Evolutionary conservation across 2,329 filamentous ascomycete species (phyloP).

Genomic region (Dothiorella sarmentorum): DNA sequence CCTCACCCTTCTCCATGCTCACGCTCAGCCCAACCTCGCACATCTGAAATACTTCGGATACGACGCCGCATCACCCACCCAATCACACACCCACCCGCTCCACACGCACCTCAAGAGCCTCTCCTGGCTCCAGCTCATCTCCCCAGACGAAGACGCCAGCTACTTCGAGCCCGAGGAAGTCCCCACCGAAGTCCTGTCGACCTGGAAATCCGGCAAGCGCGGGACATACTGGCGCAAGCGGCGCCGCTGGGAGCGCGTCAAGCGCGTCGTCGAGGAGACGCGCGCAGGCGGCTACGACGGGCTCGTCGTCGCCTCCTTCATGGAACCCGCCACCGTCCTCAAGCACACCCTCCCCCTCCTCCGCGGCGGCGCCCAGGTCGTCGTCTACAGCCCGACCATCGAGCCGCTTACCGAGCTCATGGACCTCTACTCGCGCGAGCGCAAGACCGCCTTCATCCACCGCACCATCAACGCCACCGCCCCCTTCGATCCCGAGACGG

Average conservation of each 20-base stretch:
- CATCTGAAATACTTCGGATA: conserved; percentile 87
- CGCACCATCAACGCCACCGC: conserved; percentile 8
- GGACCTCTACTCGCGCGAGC: conserved; percentile 78
- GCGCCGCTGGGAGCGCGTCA: conserved; percentile 71
- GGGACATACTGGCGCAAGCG: conserved; percentile 87
- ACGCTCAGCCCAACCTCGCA: conserved; percentile 82
- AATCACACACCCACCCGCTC: conserved; percentile 67
- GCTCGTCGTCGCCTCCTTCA: conserved; percentile 74
- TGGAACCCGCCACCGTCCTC: conserved; percentile 76
- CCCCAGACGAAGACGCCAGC: conserved; percentile 69
- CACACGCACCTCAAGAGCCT: conserved; percentile 76
- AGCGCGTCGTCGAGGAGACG: conserved; percentile 69
- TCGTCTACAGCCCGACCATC: conserved; percentile 77
- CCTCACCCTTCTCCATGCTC: conserved; percentile 75
- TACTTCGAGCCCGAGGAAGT: conserved; percentile 66
- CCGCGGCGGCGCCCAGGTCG: conserved; percentile 76
- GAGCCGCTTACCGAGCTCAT: conserved; percentile 75
- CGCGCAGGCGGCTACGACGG: conserved; percentile 76
- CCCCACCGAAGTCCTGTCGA: conserved; percentile 58
- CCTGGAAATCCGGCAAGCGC: conserved; percentile 77
- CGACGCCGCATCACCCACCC: conserved; percentile 60
- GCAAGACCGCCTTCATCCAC: conserved; percentile 71
- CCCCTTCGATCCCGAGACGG: conserved; percentile 30
- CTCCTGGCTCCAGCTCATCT: conserved; percentile 87
- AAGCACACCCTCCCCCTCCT: conserved; percentile 75